A percentile compares a stretch with the other conserved stretches of the same genome.
Conservation (phyloP, 495 filamentous ascomycete genomes). For the Ascobolus immersus region DNA sequence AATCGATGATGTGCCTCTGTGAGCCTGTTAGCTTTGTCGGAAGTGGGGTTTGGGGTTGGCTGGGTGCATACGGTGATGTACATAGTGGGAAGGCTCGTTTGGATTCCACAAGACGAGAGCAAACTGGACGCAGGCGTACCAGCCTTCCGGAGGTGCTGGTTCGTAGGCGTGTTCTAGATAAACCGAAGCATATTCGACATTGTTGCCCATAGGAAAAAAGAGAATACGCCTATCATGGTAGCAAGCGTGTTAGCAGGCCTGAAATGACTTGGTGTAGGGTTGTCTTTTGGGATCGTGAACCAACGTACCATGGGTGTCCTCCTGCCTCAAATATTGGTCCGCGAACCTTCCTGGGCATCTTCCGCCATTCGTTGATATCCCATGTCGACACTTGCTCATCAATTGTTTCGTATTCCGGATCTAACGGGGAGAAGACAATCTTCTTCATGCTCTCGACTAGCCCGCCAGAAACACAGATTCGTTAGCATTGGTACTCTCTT, state of each 20-base stretch:
- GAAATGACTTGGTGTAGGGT: too few relatives aligned
- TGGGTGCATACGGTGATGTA: constrained; percentile 30
- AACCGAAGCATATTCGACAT: constrained; percentile 71
- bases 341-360: constrained; percentile 47
- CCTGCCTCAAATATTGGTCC: constrained; percentile 71
- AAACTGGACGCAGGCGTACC: constrained; percentile 94
- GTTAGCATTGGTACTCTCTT: neutral
- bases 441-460: constrained; percentile 67
- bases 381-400: constrained; percentile 52
- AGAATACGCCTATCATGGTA: constrained; percentile 47
- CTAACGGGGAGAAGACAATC: constrained; percentile 39
- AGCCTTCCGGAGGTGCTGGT: constrained; percentile 46
- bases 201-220: constrained; percentile 85
- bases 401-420: constrained; percentile 45
- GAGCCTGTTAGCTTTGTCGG: neutral
- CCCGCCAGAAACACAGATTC: neutral
- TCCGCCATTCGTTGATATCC: constrained; percentile 61
- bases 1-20: constrained; percentile 62
- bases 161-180: constrained; percentile 88
- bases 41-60: neutral
- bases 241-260: neutral
- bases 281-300: too few relatives aligned
- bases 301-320: constrained; percentile 58
- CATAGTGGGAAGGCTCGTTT: constrained; percentile 56
- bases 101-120: constrained; percentile 79